phyloP scores from a whole-genome alignment of 192 early-diverging fungal genomes.

The Coemansia sp. region DNA sequence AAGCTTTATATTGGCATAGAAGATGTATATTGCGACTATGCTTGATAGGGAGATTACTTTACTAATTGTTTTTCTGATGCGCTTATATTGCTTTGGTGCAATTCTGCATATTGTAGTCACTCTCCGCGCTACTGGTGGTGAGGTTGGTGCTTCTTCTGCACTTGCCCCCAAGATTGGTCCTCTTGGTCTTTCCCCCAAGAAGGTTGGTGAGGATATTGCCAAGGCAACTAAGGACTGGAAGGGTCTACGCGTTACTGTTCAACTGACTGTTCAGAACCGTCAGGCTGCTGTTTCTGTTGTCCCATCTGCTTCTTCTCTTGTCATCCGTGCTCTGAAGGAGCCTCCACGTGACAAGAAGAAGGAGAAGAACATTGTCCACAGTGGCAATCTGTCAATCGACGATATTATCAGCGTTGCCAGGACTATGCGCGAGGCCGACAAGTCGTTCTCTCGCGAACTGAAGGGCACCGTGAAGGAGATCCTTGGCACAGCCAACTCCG shows the following conservation, averaged over 20 bases:
- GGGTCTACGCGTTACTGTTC: slow-evolving; percentile 97
- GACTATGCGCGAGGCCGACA: slow-evolving; percentile 81
- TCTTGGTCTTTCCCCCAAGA: slow-evolving; percentile 99
- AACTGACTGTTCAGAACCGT: slow-evolving; percentile 99
- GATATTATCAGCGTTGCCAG: slow-evolving; percentile 95
- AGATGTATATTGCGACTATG: too few relatives aligned
- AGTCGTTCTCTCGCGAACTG: slow-evolving; percentile 93
- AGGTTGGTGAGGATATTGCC: slow-evolving; percentile 99
- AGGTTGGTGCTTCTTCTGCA: slow-evolving; percentile 95
- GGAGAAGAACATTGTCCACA: slow-evolving; percentile 99
- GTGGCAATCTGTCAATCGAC: slow-evolving; percentile 92
- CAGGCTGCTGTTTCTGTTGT: slow-evolving; percentile 96
- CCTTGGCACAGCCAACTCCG: slow-evolving; percentile 90
- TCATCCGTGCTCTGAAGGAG: slow-evolving; percentile 98
- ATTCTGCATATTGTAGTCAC: slow-evolving; percentile 58
- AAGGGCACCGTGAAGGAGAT: slow-evolving; percentile 91
- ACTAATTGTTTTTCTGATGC: neutral
- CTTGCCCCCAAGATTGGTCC: slow-evolving; percentile 99
- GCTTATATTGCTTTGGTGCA: neutral
- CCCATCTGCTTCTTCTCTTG: slow-evolving; percentile 93
- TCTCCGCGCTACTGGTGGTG: slow-evolving; percentile 97
- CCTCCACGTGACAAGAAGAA: slow-evolving; percentile 97
- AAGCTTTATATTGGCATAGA: too few relatives aligned
- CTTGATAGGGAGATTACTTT: neutral
- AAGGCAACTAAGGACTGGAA: slow-evolving; percentile 99